Conservation (phyloP, 306 rosid species). For the Fragaria vesca region DNA sequence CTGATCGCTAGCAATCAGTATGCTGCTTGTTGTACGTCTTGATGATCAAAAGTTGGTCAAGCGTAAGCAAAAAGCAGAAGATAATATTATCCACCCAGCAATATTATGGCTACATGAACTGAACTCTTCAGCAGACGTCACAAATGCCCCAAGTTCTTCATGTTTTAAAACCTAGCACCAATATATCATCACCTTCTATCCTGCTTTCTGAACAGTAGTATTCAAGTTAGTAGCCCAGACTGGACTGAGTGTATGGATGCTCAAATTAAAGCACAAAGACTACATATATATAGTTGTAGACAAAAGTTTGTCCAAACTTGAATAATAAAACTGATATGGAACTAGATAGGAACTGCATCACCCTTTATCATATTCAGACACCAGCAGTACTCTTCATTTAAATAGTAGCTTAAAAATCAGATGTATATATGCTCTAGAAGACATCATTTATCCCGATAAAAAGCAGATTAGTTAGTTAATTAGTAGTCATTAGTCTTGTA, state of each 20-base stretch:
- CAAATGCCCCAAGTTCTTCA: neutral
- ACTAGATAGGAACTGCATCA: slow-evolving; percentile 24
- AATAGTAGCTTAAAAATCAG: neutral
- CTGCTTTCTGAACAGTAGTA: slow-evolving; percentile 1
- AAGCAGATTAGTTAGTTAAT: neutral
- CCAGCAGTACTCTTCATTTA: neutral
- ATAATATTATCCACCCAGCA: slow-evolving; percentile 36
- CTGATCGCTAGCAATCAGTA: neutral
- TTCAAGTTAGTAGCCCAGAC: neutral
- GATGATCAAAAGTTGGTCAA: slow-evolving; percentile 31
- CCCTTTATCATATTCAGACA: slow-evolving; percentile 13
- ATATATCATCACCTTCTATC: slow-evolving; percentile 29
- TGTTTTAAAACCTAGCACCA: slow-evolving; percentile 27
- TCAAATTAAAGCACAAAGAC: slow-evolving; percentile 10
- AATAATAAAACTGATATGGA: slow-evolving; percentile 5
- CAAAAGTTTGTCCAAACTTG: neutral
- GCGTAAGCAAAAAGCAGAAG: slow-evolving; percentile 26
- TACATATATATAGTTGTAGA: no score
- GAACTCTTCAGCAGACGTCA: slow-evolving; percentile 30
- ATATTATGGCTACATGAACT: slow-evolving; percentile 28
- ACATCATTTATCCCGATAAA: neutral
- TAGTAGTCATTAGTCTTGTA: neutral
- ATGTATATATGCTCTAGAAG: neutral
- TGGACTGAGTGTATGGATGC: slow-evolving; percentile 16
- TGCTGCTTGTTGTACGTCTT: slow-evolving; percentile 4